A percentile compares a stretch with the other conserved stretches of the same genome.
These are phyloP conservation scores for Cladosporium sp. DNA, from an alignment of 2,329 filamentous ascomycete genomes.

Conservation along the genomic window DNA sequence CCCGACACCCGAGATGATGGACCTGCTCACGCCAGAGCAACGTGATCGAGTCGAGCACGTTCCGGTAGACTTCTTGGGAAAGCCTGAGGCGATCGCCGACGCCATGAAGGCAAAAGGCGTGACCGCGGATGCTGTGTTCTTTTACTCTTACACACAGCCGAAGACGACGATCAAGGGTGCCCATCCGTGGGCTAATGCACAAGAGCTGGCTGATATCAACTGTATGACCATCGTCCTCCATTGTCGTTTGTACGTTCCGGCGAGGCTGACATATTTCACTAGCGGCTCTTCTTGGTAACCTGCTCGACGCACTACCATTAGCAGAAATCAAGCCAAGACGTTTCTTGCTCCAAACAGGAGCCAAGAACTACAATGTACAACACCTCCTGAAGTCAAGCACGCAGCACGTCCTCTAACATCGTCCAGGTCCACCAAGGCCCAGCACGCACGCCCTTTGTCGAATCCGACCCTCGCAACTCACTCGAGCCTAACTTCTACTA, in stretches of 20 bases:
- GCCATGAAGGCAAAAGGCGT: constrained; percentile 34
- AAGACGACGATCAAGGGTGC: constrained; percentile 39
- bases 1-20: constrained; percentile 37
- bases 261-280: constrained; percentile 41
- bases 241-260: neutral
- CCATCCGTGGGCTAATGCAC: constrained; percentile 46
- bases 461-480: constrained; percentile 41
- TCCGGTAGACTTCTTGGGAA: constrained; percentile 34
- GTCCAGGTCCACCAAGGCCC: constrained; percentile 43
- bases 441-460: constrained; percentile 40
- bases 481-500: constrained; percentile 52
- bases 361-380: constrained; percentile 48
- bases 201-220: constrained; percentile 49
- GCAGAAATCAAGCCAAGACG: constrained; percentile 42
- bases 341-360: constrained; percentile 49
- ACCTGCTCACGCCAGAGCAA: constrained; percentile 31
- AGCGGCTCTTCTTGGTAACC: constrained; percentile 48
- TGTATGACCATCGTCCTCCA: constrained; percentile 27
- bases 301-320: constrained; percentile 42
- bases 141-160: constrained; percentile 52
- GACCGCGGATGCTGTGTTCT: constrained; percentile 46
- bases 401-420: neutral
- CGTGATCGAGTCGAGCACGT: constrained; percentile 27
- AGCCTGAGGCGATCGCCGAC: constrained; percentile 35
- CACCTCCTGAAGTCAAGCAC: neutral